Evolutionary conservation across 306 rosid genomes (phyloP), one percentile per base, ranked within the genome.

Genomic region (Citrullus amarus): DNA sequence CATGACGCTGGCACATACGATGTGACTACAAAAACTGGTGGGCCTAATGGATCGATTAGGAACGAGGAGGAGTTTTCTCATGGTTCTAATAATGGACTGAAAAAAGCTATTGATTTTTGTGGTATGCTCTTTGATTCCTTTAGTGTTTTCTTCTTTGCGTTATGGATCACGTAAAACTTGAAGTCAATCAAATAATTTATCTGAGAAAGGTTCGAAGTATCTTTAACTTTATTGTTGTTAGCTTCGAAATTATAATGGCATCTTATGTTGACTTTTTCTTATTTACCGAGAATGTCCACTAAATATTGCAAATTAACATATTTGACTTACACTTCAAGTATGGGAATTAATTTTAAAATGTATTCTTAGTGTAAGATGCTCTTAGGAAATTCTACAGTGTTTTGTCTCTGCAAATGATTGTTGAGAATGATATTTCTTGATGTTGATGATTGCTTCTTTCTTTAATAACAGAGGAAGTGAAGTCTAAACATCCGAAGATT

Each of bases 1-100:
- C 99, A 95, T 79, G 99, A 95, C 79, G 99, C 99, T 17, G 97
- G 99, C 0, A 95, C 99, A 20, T 92, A 88, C 79, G 99, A 95
- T 67, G 92, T 82, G 20, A 84, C 75, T 6, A 79, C 91, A 3
- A 95, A 90, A 80, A 90, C 96, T 18, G 97, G 97, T 41, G 99
- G 99, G 63, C 90, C 99, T 43, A 92, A 95, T 57, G 97, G 92
- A 53, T 95, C 99, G 16, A 95, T 95, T 22, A 84, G 97, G 87
- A 92, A 78, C 68, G 97, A 90, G 81, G 97, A 88, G 80, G 99
- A 95, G 87, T 91, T 20, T 82, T 85, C 87, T 74, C 98, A 92
- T 62, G 97, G 92, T 51, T 77, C 97, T 51, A 92, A 95, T 78
- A 92, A 8, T 74, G 98, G 98, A 48, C 86, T 95, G 88, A 92